Evolutionary conservation across 2,329 filamentous ascomycete species (phyloP).

Genomic region (Clonostachys chloroleuca): DNA sequence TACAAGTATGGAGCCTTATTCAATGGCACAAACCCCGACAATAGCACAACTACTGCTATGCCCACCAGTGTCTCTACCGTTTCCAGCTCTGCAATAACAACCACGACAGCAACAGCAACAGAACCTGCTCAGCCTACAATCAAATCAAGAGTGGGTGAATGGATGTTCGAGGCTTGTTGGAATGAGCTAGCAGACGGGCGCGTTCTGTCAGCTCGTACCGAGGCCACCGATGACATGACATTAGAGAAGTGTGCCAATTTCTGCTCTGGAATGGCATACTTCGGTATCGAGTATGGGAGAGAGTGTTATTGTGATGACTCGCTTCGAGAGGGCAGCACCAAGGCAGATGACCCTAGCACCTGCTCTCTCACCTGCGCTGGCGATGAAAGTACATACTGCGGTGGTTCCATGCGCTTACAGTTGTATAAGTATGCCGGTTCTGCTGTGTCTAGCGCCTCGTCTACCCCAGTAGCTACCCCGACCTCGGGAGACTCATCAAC

Average conservation of each 20-base stretch:
- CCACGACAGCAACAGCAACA: slow-evolving; percentile 8
- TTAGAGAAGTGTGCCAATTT: slow-evolving; percentile 23
- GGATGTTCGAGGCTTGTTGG: slow-evolving; percentile 28
- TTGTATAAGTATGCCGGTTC: slow-evolving; percentile 18
- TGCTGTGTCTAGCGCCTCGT: slow-evolving; percentile 1
- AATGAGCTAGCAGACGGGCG: slow-evolving; percentile 21
- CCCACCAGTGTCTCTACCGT: not conserved
- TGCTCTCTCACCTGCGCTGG: slow-evolving; percentile 26
- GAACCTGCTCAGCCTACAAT: slow-evolving; percentile 14
- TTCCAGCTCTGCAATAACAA: not conserved
- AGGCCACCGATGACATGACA: slow-evolving; percentile 25
- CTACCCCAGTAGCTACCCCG: slow-evolving; percentile 1
- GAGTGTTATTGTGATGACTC: slow-evolving; percentile 32
- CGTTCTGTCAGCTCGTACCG: slow-evolving; percentile 18
- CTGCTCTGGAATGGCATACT: slow-evolving; percentile 21
- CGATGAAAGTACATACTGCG: slow-evolving; percentile 24
- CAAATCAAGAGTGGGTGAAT: slow-evolving; percentile 16
- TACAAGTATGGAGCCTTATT: slow-evolving; percentile 15
- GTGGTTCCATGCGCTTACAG: slow-evolving; percentile 22
- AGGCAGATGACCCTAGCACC: slow-evolving; percentile 19
- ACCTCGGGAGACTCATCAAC: not conserved
- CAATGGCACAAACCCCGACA: not conserved
- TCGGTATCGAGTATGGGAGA: slow-evolving; percentile 26
- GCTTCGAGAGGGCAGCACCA: slow-evolving; percentile 16
- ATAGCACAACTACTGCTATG: not conserved